Conservation (phyloP, 2,329 filamentous ascomycete species). For the Chrysoporthe austroafricana region DNA sequence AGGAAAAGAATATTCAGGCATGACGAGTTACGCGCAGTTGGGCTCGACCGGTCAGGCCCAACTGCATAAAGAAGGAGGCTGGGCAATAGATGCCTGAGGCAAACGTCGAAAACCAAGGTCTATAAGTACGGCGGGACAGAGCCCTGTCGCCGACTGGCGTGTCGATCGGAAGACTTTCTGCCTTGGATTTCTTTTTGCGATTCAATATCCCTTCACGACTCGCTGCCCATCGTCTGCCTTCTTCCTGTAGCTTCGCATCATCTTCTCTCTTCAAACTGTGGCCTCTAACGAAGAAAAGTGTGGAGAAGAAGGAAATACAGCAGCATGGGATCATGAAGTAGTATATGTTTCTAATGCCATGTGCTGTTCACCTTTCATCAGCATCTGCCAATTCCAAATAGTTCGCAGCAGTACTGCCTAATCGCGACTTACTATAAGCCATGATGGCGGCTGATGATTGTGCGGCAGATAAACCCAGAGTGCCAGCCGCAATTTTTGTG, state of each 20-base stretch:
- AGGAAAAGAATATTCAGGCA: no score
- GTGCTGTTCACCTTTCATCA: conserved; percentile 11
- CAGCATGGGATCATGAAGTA: conserved; percentile 24
- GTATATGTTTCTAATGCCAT: conserved; percentile 26
- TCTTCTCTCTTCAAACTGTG: conserved; percentile 25
- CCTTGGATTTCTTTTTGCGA: neutral
- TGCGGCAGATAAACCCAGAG: conserved; percentile 13
- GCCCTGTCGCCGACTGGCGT: neutral
- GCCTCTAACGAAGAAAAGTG: conserved; percentile 15
- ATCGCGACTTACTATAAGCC: conserved; percentile 21
- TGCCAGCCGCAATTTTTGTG: conserved; percentile 6
- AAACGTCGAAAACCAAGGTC: no score
- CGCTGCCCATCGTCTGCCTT: conserved; percentile 21
- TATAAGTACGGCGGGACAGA: no score
- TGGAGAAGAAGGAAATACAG: conserved; percentile 19
- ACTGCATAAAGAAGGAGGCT: no score
- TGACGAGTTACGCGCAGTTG: no score
- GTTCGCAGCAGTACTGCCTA: no score
- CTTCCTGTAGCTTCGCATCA: conserved; percentile 24
- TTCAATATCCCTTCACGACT: conserved; percentile 3
- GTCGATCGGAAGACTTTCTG: neutral
- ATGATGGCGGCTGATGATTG: conserved; percentile 10
- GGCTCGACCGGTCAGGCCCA: no score
- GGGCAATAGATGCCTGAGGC: no score
- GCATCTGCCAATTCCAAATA: neutral